Percentiles rank a stretch among this genome's conserved stretches.
Evolutionary conservation across 1,284 basidiomycete genomes (phyloP).

Genomic region (Pyrrhoderma noxium): DNA sequence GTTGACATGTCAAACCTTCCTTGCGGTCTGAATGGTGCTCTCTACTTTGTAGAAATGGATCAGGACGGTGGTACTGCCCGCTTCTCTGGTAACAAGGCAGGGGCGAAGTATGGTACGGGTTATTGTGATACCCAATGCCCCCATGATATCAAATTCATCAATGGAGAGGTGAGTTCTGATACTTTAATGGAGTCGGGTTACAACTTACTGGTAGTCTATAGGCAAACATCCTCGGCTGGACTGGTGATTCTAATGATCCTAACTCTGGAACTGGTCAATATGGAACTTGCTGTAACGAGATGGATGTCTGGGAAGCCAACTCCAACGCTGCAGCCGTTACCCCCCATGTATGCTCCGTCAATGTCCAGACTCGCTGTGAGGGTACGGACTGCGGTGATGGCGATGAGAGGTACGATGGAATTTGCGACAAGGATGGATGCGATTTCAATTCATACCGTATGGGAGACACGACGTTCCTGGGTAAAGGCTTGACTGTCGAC

Average conservation of each 20-base stretch:
- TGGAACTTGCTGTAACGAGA: conserved; percentile 48
- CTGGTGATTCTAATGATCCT: conserved; percentile 29
- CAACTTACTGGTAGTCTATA: conserved; percentile 18
- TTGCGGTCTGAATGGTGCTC: conserved; percentile 42
- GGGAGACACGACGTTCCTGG: conserved; percentile 43
- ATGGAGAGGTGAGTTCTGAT: conserved; percentile 30
- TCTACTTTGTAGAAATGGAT: conserved; percentile 31
- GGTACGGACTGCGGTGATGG: conserved; percentile 34
- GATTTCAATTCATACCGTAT: conserved; percentile 52
- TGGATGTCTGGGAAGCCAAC: conserved; percentile 55
- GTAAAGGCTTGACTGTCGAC: conserved; percentile 38
- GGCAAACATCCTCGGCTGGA: conserved; percentile 42
- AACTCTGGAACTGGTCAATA: conserved; percentile 39
- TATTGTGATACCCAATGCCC: conserved; percentile 32
- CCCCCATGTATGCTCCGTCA: conserved; percentile 39
- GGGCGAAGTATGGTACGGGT: conserved; percentile 27
- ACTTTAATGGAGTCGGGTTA: conserved; percentile 16
- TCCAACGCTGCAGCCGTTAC: conserved; percentile 39
- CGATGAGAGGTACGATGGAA: conserved; percentile 33
- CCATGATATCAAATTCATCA: conserved; percentile 30
- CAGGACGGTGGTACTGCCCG: conserved; percentile 21
- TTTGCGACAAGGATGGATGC: conserved; percentile 47
- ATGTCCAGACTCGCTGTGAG: conserved; percentile 34
- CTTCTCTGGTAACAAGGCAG: conserved; percentile 23
- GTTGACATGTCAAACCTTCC: conserved; percentile 49